A percentile compares a stretch with the other conserved stretches of the same genome.
These are phyloP conservation scores for Cyberlindnera meyerae DNA, from an alignment of 805 yeast species.

Conservation along the genomic window DNA sequence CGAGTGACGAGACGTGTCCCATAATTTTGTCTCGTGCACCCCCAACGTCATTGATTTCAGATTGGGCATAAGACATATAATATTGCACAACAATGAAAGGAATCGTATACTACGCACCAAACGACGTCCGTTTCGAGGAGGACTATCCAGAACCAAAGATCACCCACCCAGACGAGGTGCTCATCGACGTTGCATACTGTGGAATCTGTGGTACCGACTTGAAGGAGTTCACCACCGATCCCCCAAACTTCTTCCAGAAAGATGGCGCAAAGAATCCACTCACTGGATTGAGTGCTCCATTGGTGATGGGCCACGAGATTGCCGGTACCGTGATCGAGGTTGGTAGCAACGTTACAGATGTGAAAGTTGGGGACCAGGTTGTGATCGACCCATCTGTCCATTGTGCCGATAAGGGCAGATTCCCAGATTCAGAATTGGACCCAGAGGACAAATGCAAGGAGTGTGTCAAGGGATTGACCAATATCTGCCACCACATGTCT, in stretches of 20 bases:
- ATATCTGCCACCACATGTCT: conserved; percentile 45
- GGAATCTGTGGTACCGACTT: conserved; percentile 65
- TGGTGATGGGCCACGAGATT: conserved; percentile 52
- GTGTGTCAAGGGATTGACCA: conserved; percentile 46
- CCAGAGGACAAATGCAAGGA: conserved; percentile 37
- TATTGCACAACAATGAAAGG: conserved; percentile 40
- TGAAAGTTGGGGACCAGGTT: conserved; percentile 52
- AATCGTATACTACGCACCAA: conserved; percentile 41
- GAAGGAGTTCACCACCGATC: conserved; percentile 49
- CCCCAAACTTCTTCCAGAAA: conserved; percentile 53
- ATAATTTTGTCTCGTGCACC: too few relatives aligned
- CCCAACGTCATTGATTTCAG: too few relatives aligned
- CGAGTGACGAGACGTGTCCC: too few relatives aligned
- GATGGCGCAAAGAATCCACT: conserved; percentile 34
- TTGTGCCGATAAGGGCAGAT: conserved; percentile 44
- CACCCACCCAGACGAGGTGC: conserved; percentile 34
- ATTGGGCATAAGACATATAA: too few relatives aligned
- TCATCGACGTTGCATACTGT: conserved; percentile 44
- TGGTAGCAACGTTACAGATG: conserved; percentile 40
- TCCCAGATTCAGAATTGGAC: conserved; percentile 30
- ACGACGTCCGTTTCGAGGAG: conserved; percentile 38
- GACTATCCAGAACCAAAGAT: conserved; percentile 33
- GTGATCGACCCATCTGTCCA: conserved; percentile 60
- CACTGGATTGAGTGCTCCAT: conserved; percentile 38
- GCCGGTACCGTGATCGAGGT: conserved; percentile 41